Conservation (phyloP, 345 rosid species). For the Populus alba region DNA sequence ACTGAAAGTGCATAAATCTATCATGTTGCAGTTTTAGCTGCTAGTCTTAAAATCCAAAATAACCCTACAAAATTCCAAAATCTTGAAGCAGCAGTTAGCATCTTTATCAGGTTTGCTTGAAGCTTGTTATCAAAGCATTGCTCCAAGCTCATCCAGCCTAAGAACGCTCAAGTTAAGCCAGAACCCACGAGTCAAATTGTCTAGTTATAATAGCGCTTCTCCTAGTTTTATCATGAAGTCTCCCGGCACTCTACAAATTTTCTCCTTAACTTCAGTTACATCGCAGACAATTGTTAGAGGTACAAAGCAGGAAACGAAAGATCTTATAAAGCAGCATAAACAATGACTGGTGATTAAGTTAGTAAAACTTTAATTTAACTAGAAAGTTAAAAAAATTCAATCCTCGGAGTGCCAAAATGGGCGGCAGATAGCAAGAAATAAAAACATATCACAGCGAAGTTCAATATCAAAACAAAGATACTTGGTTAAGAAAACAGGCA, state of each 20-base stretch:
- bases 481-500: background rate
- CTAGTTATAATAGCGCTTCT: background rate
- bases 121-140: background rate
- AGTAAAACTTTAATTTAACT: background rate
- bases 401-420: background rate
- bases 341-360: background rate
- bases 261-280: background rate
- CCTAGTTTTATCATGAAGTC: background rate
- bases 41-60: background rate
- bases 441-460: too few relatives aligned
- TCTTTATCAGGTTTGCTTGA: background rate
- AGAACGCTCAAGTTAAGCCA: background rate
- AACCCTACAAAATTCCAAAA: background rate
- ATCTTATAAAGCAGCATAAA: background rate
- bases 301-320: background rate
- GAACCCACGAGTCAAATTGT: background rate
- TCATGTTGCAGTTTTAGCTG: background rate
- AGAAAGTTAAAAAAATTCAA: background rate
- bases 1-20: background rate
- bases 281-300: background rate
- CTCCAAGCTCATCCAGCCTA: background rate
- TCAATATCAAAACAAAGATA: too few relatives aligned
- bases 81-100: background rate
- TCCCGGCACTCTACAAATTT: background rate
- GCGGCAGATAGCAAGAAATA: too few relatives aligned